Base-by-base conservation (phyloP, 306 rosid genomes). In the Alnus glutinosa region DNA sequence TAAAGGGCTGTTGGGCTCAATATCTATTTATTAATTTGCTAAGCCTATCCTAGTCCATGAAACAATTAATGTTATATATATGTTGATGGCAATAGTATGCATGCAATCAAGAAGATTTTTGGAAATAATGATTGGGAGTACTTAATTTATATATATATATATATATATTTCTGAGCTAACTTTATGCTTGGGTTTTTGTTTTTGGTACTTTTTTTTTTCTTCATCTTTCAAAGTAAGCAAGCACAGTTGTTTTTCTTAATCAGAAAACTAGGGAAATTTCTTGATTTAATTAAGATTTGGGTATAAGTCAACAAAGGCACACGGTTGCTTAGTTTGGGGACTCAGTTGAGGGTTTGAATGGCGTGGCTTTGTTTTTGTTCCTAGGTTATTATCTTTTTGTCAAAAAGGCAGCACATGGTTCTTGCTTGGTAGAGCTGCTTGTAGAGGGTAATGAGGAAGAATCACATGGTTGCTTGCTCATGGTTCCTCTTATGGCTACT, bases 321-420 rank as follows among this genome's bases (percentile, higher is more conserved):
- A 62, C 48, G 81, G 48, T 47, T 74, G n/a, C 79, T 34, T 79
- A 7, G 23, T 10, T 52, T 23, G 2, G 74, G 55, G 47, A 12
- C 37, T n/a, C 52, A 12, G 34, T 72, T 7, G 19, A 70, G 69
- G 14, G 50, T 75, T 52, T 79, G 71, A 77, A 74, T 36, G 18
- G 44, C 70, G 13, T 63, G 46, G 46, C 19, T 32, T 63, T 16
- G 42, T 63, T 13, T 34, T 15, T 13, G 44, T 14, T 63, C 70
- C 44, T 14, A 7, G 46, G 47, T 63, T 30, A 61, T 61, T 9
- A 34, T 30, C 67, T 30, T 58, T 66, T 73, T 72, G 81, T 89
- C 84, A 61, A 49, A 48, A 83, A 52, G 76, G 81, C 68, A 51
- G 79, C 88, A 84, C 87, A 79, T 77, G 88, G 44, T 75, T 83